Base-by-base conservation (phyloP, 352 stramenopile genomes). In the Globisporangium splendens region DNA sequence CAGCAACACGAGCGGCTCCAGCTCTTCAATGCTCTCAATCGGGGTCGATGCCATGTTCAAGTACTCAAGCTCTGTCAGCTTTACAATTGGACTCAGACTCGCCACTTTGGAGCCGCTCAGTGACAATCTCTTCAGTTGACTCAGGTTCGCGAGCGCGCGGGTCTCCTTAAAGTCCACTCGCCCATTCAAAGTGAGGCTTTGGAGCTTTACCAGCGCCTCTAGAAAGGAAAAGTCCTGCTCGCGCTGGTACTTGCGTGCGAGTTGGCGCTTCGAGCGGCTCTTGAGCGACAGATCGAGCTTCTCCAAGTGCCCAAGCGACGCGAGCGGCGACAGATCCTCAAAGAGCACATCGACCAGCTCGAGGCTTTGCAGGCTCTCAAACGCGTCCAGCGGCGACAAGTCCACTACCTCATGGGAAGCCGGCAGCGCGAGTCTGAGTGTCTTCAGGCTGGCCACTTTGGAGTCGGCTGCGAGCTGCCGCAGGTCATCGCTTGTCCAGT, bases 141-240 rank as follows among this genome's bases (percentile, higher is more conserved):
- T 49, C 58, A 86, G 62, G 11, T 55, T 60, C 5, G 59, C 71
- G 12, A 88, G 65, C 18, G 79, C 42, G 1, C 60, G 33, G 7
- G 69, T 63, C 43, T 86, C 73, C n/a, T 79, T 79, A 42, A 88
- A 86, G 50, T 88, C 78, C 22, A 86, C 75, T 1, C 78, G 78
- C 10, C 78, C 78, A 2, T 69, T 70, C 12, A 88, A 51, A 33
- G 65, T 81, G 2, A 88, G 66, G 58, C 78, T 72, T 46, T 81
- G 54, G 14, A 88, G 46, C 20, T 74, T 58, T 24, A 54, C 68
- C 0, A 86, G 58, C 18, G 67, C 24, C 1, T 51, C 18, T 1
- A 88, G 47, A 42, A 84, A 86, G 13, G 74, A 56, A 47, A 88
- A 86, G 22, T 69, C 73, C 42, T 75, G 70, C 22, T 75, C 59